phyloP scores from a whole-genome alignment of 306 rosid species.

The Spatholobus suberectus region DNA sequence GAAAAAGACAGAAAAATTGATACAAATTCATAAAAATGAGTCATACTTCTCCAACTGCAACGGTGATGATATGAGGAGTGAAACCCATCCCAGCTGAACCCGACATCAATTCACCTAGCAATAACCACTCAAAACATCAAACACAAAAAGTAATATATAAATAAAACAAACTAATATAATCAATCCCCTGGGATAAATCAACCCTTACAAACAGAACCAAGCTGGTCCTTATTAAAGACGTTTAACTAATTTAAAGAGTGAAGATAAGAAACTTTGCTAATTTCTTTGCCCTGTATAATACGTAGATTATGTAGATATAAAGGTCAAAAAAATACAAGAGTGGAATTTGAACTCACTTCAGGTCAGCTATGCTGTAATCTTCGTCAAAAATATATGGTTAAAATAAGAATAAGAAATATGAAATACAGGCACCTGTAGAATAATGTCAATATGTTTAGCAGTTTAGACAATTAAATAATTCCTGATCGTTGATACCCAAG shows the following conservation, averaged over 20 bases:
- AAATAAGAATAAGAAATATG: not conserved
- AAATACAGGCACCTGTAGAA: not conserved
- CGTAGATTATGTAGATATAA: not conserved
- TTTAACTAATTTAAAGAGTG: not conserved
- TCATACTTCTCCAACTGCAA: conserved; percentile 89
- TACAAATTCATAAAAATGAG: conserved; percentile 7
- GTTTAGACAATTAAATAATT: not conserved
- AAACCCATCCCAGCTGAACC: conserved; percentile 94
- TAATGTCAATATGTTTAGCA: not conserved
- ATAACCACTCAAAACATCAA: conserved; percentile 50
- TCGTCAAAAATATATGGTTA: not conserved
- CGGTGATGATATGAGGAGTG: conserved; percentile 86
- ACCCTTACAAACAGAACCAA: conserved; percentile 7
- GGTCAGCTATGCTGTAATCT: not conserved
- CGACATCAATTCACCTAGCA: conserved; percentile 78
- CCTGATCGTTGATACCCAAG: too few relatives aligned
- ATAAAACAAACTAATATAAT: conserved; percentile 16
- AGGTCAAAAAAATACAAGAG: not conserved
- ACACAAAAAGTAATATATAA: not conserved
- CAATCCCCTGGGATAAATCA: conserved; percentile 9
- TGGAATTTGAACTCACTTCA: not conserved
- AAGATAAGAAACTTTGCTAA: not conserved
- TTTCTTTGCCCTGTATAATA: not conserved
- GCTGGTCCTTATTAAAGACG: conserved; percentile 13
- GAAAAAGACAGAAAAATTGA: not conserved